A percentile compares a stretch with the other conserved stretches of the same genome.
Evolutionary conservation across 139 green algal species (phyloP).

Genomic region (Astrephomene gubernaculifera): DNA sequence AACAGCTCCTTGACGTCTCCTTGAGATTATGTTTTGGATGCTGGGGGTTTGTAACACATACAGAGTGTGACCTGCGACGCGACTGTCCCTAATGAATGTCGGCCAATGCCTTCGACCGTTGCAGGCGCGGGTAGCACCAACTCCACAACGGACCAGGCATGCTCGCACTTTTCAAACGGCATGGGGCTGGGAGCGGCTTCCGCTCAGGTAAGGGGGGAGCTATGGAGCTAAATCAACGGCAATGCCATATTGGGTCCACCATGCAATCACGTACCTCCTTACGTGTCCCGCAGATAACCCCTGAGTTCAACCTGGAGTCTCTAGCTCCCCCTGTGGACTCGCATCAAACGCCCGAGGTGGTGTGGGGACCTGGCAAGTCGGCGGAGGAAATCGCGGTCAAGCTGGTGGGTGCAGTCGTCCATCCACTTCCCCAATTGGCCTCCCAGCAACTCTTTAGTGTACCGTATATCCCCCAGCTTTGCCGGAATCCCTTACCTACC

Average conservation of each 20-base stretch:
- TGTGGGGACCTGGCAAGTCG: conserved; percentile 50
- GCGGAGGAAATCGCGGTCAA: conserved; percentile 44
- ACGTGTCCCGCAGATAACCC: neutral
- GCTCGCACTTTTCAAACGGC: conserved; percentile 10
- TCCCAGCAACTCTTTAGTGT: too few species aligned
- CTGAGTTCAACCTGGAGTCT: conserved; percentile 31
- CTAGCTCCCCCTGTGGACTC: neutral
- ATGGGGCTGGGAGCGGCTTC: neutral
- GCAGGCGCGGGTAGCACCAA: neutral
- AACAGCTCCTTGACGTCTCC: neutral
- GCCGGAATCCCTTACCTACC: too few species aligned
- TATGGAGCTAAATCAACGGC: too few species aligned
- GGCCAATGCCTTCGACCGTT: neutral
- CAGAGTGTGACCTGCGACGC: neutral
- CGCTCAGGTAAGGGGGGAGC: neutral
- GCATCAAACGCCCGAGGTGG: conserved; percentile 39
- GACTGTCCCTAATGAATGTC: neutral
- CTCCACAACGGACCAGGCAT: conserved; percentile 7
- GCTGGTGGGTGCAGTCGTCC: neutral
- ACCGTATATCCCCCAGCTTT: too few species aligned
- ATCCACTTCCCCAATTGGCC: too few species aligned
- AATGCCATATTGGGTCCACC: neutral
- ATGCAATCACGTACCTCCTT: neutral
- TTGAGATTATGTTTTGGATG: neutral
- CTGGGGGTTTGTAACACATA: neutral